phyloP scores from a whole-genome alignment of 495 filamentous ascomycete species.

The Lasiosphaeris hirsuta region DNA sequence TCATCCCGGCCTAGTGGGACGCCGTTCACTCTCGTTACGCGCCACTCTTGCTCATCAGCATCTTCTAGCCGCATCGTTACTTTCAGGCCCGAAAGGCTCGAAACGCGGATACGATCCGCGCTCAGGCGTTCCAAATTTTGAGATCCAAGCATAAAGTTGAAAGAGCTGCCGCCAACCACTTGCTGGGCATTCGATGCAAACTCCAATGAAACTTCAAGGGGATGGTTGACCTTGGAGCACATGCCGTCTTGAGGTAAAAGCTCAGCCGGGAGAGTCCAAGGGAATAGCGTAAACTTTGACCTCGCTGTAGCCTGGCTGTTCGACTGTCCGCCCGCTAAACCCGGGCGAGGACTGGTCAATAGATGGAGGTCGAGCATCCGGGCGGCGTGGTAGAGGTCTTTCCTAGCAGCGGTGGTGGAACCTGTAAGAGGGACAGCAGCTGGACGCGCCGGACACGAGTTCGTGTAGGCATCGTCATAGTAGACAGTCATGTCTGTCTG shows the following conservation, averaged over 20 bases:
- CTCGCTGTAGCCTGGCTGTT: constrained; percentile 40
- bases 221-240: constrained; percentile 52
- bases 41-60: constrained; percentile 45
- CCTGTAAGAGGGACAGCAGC: constrained; percentile 58
- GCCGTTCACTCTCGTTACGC: constrained; percentile 75
- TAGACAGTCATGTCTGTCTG: constrained; percentile 25
- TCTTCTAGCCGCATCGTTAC: constrained; percentile 75
- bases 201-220: constrained; percentile 69
- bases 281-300: constrained; percentile 72
- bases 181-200: constrained; percentile 69
- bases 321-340: constrained; percentile 15
- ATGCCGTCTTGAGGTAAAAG: constrained; percentile 71
- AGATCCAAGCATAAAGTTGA: constrained; percentile 53
- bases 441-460: constrained; percentile 61
- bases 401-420: constrained; percentile 75
- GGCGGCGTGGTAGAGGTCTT: constrained; percentile 90
- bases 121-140: constrained; percentile 46
- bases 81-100: constrained; percentile 72
- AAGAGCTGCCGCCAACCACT: constrained; percentile 49
- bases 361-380: constrained; percentile 78
- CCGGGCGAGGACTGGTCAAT: constrained; percentile 44
- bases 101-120: constrained; percentile 71
- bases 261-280: constrained; percentile 80
- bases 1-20: constrained; percentile 85
- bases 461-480: constrained; percentile 39